Conservation (phyloP, 306 rosid genomes). For the Crotalaria pallida region DNA sequence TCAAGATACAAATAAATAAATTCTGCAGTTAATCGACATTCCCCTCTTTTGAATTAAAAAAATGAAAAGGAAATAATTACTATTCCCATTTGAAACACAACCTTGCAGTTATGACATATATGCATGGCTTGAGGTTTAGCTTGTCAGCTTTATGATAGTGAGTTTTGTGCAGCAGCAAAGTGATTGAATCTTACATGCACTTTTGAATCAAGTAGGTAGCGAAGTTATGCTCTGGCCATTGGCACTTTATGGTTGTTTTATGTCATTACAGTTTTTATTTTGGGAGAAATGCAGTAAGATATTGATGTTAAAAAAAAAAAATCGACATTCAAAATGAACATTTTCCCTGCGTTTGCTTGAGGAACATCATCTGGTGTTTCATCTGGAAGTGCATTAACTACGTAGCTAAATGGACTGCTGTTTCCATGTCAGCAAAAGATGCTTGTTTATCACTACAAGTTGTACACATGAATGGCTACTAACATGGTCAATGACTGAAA, state of each 20-base stretch:
- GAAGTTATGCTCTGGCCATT: not conserved
- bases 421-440: not conserved
- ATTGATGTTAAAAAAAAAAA: not conserved
- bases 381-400: not conserved
- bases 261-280: not conserved
- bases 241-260: slow-evolving; percentile 5
- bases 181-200: not conserved
- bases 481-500: not conserved
- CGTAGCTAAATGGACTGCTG: not conserved
- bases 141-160: not conserved
- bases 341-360: not conserved
- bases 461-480: not conserved
- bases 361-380: not conserved
- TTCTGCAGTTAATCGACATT: not conserved
- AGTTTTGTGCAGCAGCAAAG: not conserved
- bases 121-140: not conserved
- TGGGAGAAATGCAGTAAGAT: not conserved
- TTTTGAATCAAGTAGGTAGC: not conserved
- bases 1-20: not conserved
- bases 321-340: not conserved
- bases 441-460: not conserved
- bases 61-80: not conserved
- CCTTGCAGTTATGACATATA: not conserved
- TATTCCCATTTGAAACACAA: not conserved
- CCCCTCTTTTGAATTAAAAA: not conserved